These are phyloP conservation scores for Eimeria necatrix DNA, from an alignment of 169 alveolate species.

Conservation along the genomic window DNA sequence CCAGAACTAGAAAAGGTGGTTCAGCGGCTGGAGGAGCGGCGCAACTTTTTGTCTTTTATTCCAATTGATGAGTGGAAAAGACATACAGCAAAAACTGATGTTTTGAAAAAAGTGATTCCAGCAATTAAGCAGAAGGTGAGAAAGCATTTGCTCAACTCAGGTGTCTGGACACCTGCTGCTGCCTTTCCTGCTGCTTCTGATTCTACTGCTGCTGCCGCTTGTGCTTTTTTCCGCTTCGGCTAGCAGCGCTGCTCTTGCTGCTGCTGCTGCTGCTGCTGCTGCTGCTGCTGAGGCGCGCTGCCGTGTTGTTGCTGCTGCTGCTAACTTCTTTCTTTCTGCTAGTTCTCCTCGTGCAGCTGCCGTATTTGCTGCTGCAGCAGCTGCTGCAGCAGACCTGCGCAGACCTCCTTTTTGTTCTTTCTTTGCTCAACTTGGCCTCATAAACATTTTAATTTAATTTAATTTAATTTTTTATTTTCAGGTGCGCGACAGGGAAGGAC, in stretches of 20 bases:
- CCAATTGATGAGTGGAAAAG: slow-evolving; percentile 81
- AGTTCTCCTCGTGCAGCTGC: background rate
- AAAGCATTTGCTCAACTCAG: background rate
- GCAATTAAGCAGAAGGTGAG: slow-evolving; percentile 38
- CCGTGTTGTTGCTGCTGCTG: no score
- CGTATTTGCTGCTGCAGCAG: background rate
- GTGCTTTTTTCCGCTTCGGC: background rate
- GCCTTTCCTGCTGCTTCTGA: background rate
- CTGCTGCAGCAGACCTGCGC: background rate
- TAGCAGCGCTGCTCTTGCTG: background rate
- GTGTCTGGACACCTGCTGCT: background rate
- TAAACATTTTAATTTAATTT: background rate
- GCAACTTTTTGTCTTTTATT: slow-evolving; percentile 32
- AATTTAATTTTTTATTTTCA: background rate
- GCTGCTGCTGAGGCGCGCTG: no score
- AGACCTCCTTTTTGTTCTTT: no score
- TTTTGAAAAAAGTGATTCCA: slow-evolving; percentile 42
- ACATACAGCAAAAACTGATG: slow-evolving; percentile 72
- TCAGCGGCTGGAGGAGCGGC: slow-evolving; percentile 30
- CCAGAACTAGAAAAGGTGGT: slow-evolving; percentile 4
- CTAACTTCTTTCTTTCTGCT: background rate
- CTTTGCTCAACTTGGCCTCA: background rate
- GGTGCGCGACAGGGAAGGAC: slow-evolving; percentile 56
- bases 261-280: background rate
- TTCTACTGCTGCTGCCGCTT: background rate